Conservation (phyloP, 106 monocot genomes). For the Acorus gramineus region DNA sequence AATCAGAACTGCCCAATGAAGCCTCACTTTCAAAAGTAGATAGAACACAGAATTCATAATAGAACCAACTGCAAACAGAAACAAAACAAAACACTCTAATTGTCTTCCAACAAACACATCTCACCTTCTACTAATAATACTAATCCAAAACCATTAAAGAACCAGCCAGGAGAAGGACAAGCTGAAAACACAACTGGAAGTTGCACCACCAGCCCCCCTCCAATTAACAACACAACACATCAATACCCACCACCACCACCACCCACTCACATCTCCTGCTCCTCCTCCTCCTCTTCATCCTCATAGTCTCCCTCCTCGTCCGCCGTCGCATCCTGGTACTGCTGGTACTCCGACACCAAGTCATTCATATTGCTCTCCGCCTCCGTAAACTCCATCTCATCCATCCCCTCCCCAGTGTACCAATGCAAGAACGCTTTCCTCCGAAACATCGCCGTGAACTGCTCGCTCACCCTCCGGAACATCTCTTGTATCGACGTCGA, state of each 20-base stretch:
- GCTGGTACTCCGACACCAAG: conserved; percentile 29
- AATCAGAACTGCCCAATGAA: no score
- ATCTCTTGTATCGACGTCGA: conserved; percentile 11
- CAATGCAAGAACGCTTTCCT: conserved; percentile 74
- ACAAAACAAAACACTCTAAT: no score
- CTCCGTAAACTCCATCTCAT: conserved; percentile 62
- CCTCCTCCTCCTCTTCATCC: conserved; percentile 17
- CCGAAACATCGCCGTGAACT: conserved; percentile 65
- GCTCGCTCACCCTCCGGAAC: conserved; percentile 60
- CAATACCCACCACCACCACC: background rate
- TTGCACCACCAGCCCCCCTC: background rate
- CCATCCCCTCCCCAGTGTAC: conserved; percentile 72
- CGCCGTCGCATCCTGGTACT: conserved; percentile 29
- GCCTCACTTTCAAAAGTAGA: no score
- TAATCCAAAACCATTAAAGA: no score
- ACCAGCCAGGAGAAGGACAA: background rate
- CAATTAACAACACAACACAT: background rate
- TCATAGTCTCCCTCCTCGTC: conserved; percentile 22
- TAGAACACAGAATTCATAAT: no score
- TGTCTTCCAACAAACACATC: no score
- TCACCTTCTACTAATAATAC: no score
- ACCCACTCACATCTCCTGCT: background rate
- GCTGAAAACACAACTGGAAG: background rate
- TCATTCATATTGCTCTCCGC: conserved; percentile 33
- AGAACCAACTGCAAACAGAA: no score